Percentiles rank a stretch among this genome's conserved stretches.
Evolutionary conservation across 2,329 filamentous ascomycete species (phyloP).

Genomic region (Periconia macrospinosa): DNA sequence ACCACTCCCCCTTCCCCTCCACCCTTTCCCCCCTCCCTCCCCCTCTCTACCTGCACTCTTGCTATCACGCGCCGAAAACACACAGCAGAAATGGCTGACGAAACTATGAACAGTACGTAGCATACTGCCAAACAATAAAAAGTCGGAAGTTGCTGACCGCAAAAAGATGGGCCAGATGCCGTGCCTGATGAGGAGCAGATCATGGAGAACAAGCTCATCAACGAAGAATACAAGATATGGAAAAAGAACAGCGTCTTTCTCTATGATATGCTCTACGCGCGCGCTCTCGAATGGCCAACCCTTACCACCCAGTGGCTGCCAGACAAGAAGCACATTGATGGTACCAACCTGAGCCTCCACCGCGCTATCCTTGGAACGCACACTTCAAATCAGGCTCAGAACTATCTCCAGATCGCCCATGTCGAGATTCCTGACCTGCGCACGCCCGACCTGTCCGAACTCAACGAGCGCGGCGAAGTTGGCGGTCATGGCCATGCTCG

Average conservation of each 20-base stretch:
- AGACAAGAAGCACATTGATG: constrained; percentile 65
- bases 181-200: constrained; percentile 71
- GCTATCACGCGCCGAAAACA: neutral
- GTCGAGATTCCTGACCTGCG: constrained; percentile 86
- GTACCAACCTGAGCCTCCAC: constrained; percentile 85
- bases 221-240: constrained; percentile 99
- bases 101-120: constrained; percentile 41
- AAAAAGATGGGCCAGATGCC: constrained; percentile 45
- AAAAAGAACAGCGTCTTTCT: constrained; percentile 99
- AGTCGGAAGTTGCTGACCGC: constrained; percentile 1
- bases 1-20: neutral
- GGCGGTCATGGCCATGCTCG: constrained; percentile 83
- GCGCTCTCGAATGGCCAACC: constrained; percentile 94
- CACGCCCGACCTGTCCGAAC: constrained; percentile 74
- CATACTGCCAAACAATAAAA: neutral
- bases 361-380: constrained; percentile 92
- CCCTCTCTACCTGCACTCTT: neutral
- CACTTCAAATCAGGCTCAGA: constrained; percentile 80
- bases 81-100: constrained; percentile 18
- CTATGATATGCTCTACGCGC: constrained; percentile 95
- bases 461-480: constrained; percentile 91
- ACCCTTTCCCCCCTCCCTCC: neutral
- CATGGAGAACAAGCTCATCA: constrained; percentile 83
- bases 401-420: constrained; percentile 93
- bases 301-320: constrained; percentile 98